Evolutionary conservation across 1,139 yeast species (phyloP), one percentile per base, ranked within the genome.

Genomic region (Magnusiomyces ingens): DNA sequence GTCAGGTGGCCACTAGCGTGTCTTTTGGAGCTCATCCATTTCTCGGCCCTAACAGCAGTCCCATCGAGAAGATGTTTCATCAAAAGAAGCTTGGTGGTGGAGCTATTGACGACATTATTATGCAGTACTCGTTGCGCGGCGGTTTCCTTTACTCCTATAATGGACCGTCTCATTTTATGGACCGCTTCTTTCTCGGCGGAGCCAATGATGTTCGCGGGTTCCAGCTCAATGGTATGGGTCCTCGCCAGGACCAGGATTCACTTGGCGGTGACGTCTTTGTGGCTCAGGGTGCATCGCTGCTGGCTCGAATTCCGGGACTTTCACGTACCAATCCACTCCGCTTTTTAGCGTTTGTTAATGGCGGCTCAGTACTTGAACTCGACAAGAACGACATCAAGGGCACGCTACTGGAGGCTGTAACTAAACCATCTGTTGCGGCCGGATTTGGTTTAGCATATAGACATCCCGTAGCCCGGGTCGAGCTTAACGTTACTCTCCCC

Each of bases 401-500:
- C 6, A 54, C 56, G 3, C 12, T 72, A 1, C 59, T 60, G n/a
- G 59, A 65, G 2, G 59, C 80, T 38, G 45, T 66, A 0, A 59
- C 60, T 12, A 72, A 73, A 50, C 62, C 63, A 3, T 62, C 67
- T 4, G 58, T 65, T 3, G 64, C 66, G 11, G 62, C 62, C n/a
- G 97, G 97, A 1, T 58, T 83, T 54, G 99, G 99, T 1, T 60
- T 93, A 2, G 76, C 88, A 18, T 89, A 85, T 66, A 82, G 84
- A 58, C 96, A 90, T 65, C 95, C 96, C 1, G 80, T 82, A 69
- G 98, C 98, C 0, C 76, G 98, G 58, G 86, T 93, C 64, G 99
- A 93, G 69, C 77, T 93, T 60, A 91, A 90, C 67, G 83, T 91
- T 60, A 86, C 86, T 1, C 68, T 91, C 41, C 99, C 99, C 0